Percentiles rank a stretch among this genome's conserved stretches.
Evolutionary conservation across 192 early-diverging fungal genomes (phyloP).

Genomic region (Mortierella claussenii): DNA sequence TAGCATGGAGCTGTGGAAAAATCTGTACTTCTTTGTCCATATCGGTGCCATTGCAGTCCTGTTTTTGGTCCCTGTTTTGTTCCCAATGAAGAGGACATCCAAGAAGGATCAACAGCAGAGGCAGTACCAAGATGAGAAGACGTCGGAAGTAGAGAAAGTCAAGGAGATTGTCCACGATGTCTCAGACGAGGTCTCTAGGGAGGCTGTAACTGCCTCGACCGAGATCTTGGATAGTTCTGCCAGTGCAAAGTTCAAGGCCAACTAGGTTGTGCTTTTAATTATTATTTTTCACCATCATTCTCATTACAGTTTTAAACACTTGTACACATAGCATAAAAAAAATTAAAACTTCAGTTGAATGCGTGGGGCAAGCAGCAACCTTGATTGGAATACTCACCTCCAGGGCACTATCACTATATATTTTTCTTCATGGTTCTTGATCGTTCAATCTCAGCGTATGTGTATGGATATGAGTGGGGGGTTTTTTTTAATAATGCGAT

Average conservation of each 20-base stretch:
- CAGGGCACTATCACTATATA: no score
- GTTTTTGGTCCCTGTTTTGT: constrained; percentile 27
- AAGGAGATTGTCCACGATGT: constrained; percentile 24
- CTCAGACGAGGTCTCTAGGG: constrained; percentile 14
- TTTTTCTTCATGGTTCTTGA: no score
- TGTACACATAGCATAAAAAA: constrained; percentile 50
- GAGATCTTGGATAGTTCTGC: constrained; percentile 15
- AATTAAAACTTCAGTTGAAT: no score
- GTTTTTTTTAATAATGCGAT: no score
- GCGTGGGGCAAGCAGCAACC: no score
- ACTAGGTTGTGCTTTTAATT: no score
- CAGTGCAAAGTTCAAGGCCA: constrained; percentile 20
- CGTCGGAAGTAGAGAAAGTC: constrained; percentile 23
- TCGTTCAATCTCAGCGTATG: no score
- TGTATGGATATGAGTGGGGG: no score
- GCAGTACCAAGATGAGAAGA: constrained; percentile 8
- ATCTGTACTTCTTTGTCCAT: constrained; percentile 70
- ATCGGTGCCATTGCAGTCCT: constrained; percentile 60
- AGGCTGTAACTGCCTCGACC: constrained; percentile 12
- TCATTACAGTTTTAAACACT: constrained; percentile 38
- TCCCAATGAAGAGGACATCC: constrained; percentile 50
- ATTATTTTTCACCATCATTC: no score
- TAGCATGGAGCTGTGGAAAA: constrained; percentile 69
- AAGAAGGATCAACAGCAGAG: constrained; percentile 23
- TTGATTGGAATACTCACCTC: no score